These are phyloP conservation scores for Cinchona pubescens DNA, from an alignment of 257 asterid genomes.

Conservation along the genomic window DNA sequence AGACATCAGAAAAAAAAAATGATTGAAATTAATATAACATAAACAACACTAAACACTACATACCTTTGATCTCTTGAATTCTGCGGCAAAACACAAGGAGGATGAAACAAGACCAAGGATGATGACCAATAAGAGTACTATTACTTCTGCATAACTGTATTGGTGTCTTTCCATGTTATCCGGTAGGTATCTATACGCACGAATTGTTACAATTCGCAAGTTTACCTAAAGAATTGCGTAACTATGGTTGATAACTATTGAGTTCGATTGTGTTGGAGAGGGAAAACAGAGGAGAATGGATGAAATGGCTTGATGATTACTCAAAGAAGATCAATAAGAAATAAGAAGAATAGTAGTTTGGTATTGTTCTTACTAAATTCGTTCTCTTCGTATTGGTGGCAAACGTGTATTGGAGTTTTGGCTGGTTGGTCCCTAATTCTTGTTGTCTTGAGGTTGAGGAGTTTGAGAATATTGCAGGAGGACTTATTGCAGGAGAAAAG, in stretches of 20 bases:
- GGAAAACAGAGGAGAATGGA: too few species aligned
- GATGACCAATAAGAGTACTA: conserved; percentile 27
- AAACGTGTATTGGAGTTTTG: background rate
- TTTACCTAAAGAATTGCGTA: too few species aligned
- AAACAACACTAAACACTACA: too few species aligned
- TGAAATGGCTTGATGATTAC: conserved; percentile 51
- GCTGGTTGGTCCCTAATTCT: background rate
- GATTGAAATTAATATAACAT: too few species aligned
- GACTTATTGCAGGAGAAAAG: background rate
- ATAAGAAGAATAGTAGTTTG: conserved; percentile 11
- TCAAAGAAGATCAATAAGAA: conserved; percentile 27
- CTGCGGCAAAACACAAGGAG: conserved; percentile 69
- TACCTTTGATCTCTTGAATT: conserved; percentile 69
- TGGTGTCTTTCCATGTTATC: conserved; percentile 40
- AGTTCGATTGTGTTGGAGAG: too few species aligned
- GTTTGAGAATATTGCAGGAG: background rate
- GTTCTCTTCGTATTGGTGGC: conserved; percentile 8
- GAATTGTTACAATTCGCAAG: too few species aligned
- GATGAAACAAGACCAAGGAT: conserved; percentile 44
- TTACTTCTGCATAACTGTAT: conserved; percentile 15
- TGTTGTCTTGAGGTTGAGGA: conserved; percentile 10
- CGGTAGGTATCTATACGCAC: too few species aligned
- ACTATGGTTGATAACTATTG: too few species aligned
- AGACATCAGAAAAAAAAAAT: too few species aligned
- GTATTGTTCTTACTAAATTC: conserved; percentile 7